Base-by-base conservation (phyloP, 176 grass and related monocot genomes). In the Saccharum officinarum region DNA sequence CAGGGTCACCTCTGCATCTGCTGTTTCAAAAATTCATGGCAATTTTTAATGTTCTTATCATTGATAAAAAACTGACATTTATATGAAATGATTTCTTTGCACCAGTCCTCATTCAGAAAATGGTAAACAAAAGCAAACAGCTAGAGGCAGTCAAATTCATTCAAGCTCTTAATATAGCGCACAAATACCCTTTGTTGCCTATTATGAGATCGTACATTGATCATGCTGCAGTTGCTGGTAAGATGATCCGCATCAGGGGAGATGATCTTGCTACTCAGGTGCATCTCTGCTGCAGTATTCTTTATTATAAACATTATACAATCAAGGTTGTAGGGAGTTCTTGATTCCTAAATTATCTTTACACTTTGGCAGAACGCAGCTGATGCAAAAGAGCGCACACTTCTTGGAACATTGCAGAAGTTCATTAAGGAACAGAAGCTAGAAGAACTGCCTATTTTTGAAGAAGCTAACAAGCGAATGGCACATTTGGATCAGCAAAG, bases 71-170 rank as follows among this genome's bases (percentile, higher is more conserved):
- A 39, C 70, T 84, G 67, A 92, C 47, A 17, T 68, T 22, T 23
- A n/a, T 25, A 87, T 81, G 34, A 15, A 39, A 50, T 39, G 22
- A 65, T 90, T 68, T 87, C 20, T 79, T 87, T 89, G 67, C 45
- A 72, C 26, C 87, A 94, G 92, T 82, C 87, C 79, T 91, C 59
- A 82, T 89, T 79, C 80, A 84, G 73, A 84, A 77, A 75, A 82
- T 94, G 92, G 84, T 54, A 57, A 69, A 52, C 10, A 91, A 89
- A 46, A 73, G 87, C 71, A 89, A 86, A 69, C 92, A 94, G 69
- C 67, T 91, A 7, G 87, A 94, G 38, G 86, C 81, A 0, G 87
- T 91, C 78, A 91, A 89, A 84, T 91, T 94, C 77, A 87, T 91
- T 73, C 87, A 80, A 89, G 67, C 89, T 87, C 78, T 94, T 81